Conservation (phyloP, 192 early-diverging fungal genomes). For the Piromyces finnis region DNA sequence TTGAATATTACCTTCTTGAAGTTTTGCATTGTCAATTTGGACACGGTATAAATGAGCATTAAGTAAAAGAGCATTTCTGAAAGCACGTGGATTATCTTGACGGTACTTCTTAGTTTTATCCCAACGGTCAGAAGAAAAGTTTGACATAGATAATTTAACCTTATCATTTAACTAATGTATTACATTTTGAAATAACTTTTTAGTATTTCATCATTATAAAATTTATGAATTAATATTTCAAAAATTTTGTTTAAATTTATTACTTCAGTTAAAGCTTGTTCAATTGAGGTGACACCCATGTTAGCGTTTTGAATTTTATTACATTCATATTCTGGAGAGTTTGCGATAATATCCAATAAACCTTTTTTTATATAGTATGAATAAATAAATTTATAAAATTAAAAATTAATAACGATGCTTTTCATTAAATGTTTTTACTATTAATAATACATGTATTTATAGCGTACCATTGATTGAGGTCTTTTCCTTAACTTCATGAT, state of each 20-base stretch:
- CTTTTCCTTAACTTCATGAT: conserved; percentile 71
- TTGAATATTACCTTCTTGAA: conserved; percentile 2
- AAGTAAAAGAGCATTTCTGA: conserved; percentile 42
- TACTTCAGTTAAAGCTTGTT: background rate
- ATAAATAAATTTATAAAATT: too few relatives aligned
- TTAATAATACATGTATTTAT: too few relatives aligned
- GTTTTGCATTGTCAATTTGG: conserved; percentile 26
- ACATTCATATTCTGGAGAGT: background rate
- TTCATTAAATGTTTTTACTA: too few relatives aligned
- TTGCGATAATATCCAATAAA: background rate
- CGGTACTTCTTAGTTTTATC: conserved; percentile 36
- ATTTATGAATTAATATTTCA: too few relatives aligned
- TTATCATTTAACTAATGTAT: conserved; percentile 4
- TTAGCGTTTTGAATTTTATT: background rate
- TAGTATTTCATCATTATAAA: too few relatives aligned
- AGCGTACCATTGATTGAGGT: conserved; percentile 22
- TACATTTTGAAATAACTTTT: too few relatives aligned
- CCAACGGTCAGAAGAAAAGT: conserved; percentile 34
- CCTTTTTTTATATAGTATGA: background rate
- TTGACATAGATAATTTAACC: conserved; percentile 32
- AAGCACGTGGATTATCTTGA: conserved; percentile 19
- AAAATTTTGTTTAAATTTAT: too few relatives aligned
- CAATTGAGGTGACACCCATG: background rate
- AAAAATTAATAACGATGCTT: too few relatives aligned
- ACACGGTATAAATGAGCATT: conserved; percentile 71